Evolutionary conservation across 257 asterid species (phyloP).

Genomic region (Nicotiana tabacum): DNA sequence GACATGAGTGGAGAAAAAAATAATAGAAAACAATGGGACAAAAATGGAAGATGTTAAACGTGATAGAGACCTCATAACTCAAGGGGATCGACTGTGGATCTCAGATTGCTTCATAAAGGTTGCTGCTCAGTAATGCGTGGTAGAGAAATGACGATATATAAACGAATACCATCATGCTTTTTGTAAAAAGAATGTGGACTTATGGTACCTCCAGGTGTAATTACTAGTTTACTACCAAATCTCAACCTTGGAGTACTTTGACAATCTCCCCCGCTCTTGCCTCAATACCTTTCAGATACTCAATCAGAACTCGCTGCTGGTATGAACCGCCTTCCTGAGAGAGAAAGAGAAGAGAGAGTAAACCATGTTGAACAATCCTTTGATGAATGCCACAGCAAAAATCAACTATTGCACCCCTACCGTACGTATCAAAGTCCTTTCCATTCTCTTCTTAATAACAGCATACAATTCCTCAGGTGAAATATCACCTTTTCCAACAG

Average conservation of each 20-base stretch:
- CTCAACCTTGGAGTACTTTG: slow-evolving; percentile 49
- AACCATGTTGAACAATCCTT: slow-evolving; percentile 10
- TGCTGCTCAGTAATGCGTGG: background rate
- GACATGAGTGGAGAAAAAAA: background rate
- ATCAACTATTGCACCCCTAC: slow-evolving; percentile 29
- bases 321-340: slow-evolving; percentile 93
- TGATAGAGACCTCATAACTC: background rate
- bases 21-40: background rate
- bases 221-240: background rate
- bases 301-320: slow-evolving; percentile 84
- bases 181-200: background rate
- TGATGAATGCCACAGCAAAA: background rate
- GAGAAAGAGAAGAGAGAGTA: background rate
- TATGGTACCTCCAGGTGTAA: slow-evolving; percentile 6
- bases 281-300: slow-evolving; percentile 89
- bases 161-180: background rate
- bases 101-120: background rate
- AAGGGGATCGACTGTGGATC: background rate
- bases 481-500: slow-evolving; percentile 69
- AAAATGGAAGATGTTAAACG: background rate
- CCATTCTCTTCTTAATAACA: slow-evolving; percentile 82
- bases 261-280: slow-evolving; percentile 65
- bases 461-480: slow-evolving; percentile 56
- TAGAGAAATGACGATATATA: background rate
- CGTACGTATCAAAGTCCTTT: slow-evolving; percentile 82